These are phyloP conservation scores for Carex parvula DNA, from an alignment of 176 grass and related monocot genomes.

Conservation along the genomic window DNA sequence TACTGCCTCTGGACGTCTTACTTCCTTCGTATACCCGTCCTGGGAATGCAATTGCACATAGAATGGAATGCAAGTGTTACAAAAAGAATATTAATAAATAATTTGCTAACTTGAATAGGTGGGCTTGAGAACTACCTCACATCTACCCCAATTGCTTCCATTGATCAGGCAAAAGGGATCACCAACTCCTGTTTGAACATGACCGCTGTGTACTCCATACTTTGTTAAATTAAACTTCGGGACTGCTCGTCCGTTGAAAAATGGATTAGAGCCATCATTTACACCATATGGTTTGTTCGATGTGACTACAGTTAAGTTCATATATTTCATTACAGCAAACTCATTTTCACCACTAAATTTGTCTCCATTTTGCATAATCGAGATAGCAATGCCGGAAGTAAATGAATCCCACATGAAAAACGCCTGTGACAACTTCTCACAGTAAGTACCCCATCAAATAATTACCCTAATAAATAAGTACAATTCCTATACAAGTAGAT, in stretches of 20 bases:
- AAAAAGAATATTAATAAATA: neutral
- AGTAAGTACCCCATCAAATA: too few species aligned
- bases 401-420: constrained; percentile 90
- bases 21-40: constrained; percentile 84
- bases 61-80: neutral
- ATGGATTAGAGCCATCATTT: constrained; percentile 62
- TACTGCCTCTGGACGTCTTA: constrained; percentile 39
- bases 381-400: constrained; percentile 53
- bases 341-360: constrained; percentile 43
- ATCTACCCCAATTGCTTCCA: constrained; percentile 44
- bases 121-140: constrained; percentile 38
- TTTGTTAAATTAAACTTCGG: constrained; percentile 51
- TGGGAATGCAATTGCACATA: constrained; percentile 20
- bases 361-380: constrained; percentile 47
- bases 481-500: neutral
- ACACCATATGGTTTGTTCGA: constrained; percentile 59
- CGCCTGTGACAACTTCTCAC: constrained; percentile 25
- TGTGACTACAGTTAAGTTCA: constrained; percentile 69
- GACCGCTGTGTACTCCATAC: constrained; percentile 61
- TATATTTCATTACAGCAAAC: constrained; percentile 56
- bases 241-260: constrained; percentile 41
- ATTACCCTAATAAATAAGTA: neutral
- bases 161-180: constrained; percentile 52
- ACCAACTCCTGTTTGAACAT: constrained; percentile 60
- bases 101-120: neutral